Evolutionary conservation across 2,329 filamentous ascomycete species (phyloP).

Genomic region (Penicillium psychrosexuale): DNA sequence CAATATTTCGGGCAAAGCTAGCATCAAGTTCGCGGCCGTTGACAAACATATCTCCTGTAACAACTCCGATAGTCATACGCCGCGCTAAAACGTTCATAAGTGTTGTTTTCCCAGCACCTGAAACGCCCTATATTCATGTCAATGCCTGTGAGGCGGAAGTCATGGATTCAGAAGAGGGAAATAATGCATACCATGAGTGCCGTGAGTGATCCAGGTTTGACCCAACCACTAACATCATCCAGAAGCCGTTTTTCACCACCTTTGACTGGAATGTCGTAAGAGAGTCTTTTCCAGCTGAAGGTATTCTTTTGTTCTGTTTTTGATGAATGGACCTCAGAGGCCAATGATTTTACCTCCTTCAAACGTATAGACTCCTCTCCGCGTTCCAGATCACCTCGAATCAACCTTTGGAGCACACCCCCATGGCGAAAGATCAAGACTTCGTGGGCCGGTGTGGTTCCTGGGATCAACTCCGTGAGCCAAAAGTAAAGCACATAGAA

Average conservation of each 20-base stretch:
- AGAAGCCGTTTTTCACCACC: conserved; percentile 52
- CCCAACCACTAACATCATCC: conserved; percentile 54
- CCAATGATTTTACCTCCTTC: conserved; percentile 13
- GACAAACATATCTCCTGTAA: conserved; percentile 65
- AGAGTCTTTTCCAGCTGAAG: conserved; percentile 55
- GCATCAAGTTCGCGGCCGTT: conserved; percentile 56
- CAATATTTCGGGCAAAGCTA: conserved; percentile 63
- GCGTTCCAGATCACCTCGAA: conserved; percentile 21
- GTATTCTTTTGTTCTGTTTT: conserved; percentile 33
- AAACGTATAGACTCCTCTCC: conserved; percentile 16
- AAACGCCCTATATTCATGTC: conserved; percentile 47
- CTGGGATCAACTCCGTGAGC: conserved; percentile 40
- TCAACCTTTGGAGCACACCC: conserved; percentile 45
- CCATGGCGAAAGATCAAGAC: conserved; percentile 65
- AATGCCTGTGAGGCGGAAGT: neutral
- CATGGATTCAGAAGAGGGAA: neutral
- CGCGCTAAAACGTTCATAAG: conserved; percentile 57
- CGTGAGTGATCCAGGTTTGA: conserved; percentile 56
- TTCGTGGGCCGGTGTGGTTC: conserved; percentile 57
- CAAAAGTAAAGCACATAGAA: conserved; percentile 67
- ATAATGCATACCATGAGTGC: conserved; percentile 48
- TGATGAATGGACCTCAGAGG: conserved; percentile 29
- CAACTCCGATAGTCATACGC: conserved; percentile 59
- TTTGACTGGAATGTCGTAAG: conserved; percentile 54
- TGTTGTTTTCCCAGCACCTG: conserved; percentile 60